phyloP scores from a whole-genome alignment of 306 rosid species.

The Cucurbita maxima region DNA sequence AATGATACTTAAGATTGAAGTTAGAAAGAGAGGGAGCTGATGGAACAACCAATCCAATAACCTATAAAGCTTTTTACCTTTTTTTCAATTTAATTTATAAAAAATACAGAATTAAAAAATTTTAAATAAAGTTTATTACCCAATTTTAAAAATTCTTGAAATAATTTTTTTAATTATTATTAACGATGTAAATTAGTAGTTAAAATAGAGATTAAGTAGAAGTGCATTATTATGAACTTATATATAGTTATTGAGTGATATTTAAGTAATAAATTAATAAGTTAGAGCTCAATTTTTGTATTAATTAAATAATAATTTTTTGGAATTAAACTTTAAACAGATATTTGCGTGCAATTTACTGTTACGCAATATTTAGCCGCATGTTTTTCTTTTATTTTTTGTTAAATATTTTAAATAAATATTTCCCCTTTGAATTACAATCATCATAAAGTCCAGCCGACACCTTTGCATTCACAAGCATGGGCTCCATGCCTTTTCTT shows the following conservation, averaged over 20 bases:
- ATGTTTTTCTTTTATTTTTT: background rate
- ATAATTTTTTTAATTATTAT: too few relatives aligned
- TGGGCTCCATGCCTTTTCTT: conserved; percentile 16
- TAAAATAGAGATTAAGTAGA: background rate
- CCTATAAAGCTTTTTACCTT: background rate
- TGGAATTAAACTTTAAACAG: background rate
- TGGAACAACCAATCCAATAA: conserved; percentile 53
- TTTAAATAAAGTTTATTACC: too few relatives aligned
- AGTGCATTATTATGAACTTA: background rate
- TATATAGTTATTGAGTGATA: background rate
- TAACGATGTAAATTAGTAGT: background rate
- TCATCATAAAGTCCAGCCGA: conserved; percentile 20
- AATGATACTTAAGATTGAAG: conserved; percentile 83
- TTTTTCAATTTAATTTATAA: background rate
- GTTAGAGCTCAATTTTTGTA: background rate
- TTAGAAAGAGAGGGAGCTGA: conserved; percentile 37
- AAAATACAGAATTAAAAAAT: too few relatives aligned
- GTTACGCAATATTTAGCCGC: conserved; percentile 3
- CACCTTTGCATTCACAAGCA: conserved; percentile 12
- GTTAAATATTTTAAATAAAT: background rate
- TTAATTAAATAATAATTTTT: background rate
- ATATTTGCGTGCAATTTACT: conserved; percentile 1
- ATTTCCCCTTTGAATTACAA: background rate
- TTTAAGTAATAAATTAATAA: background rate
- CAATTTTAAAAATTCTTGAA: too few relatives aligned